Evolutionary conservation across 2,329 filamentous ascomycete species (phyloP).

Genomic region (Calonectria naviculata): DNA sequence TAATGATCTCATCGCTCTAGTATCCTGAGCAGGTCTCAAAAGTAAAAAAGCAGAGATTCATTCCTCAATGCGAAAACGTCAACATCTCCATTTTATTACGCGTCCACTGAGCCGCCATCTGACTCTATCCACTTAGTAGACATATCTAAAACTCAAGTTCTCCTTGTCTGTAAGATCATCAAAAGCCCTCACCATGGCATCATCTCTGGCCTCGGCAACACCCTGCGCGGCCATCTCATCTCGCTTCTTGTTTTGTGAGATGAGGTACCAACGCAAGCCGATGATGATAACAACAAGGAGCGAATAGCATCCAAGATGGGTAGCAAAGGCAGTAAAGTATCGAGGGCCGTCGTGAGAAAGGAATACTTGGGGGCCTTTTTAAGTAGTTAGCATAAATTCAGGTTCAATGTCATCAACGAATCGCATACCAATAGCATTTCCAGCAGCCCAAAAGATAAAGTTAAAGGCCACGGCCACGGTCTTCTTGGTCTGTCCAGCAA

Average conservation of each 20-base stretch:
- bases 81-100: background rate
- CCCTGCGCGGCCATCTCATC: slow-evolving; percentile 57
- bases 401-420: background rate
- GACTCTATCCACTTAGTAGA: slow-evolving; percentile 48
- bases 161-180: slow-evolving; percentile 73
- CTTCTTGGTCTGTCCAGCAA: slow-evolving; percentile 81
- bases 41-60: too few relatives aligned
- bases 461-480: slow-evolving; percentile 74
- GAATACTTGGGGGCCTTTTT: slow-evolving; percentile 71
- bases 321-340: slow-evolving; percentile 77
- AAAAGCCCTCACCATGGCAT: slow-evolving; percentile 59
- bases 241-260: slow-evolving; percentile 67
- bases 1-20: too few relatives aligned
- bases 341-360: slow-evolving; percentile 68
- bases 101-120: background rate
- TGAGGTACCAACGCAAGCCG: slow-evolving; percentile 68
- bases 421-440: slow-evolving; percentile 71
- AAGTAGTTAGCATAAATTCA: background rate
- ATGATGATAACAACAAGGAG: slow-evolving; percentile 68
- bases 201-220: slow-evolving; percentile 52
- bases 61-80: background rate
- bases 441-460: slow-evolving; percentile 76
- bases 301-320: slow-evolving; percentile 76
- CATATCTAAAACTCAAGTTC: slow-evolving; percentile 70
- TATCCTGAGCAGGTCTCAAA: too few relatives aligned